Conservation (phyloP, 2,329 filamentous ascomycete species). For the Fusarium floridanum region DNA sequence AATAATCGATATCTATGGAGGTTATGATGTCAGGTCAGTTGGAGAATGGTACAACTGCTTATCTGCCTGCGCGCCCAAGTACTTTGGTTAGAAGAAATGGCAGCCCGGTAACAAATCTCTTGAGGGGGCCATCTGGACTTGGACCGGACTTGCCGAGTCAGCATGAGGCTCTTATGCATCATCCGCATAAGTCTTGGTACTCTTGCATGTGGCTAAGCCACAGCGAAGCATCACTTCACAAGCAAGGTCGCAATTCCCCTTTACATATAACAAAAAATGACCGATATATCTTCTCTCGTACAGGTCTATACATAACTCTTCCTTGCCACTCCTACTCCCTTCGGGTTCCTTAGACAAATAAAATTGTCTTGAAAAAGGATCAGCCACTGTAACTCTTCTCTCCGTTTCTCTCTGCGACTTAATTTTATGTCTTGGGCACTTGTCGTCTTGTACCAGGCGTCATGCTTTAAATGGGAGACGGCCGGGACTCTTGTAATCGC, state of each 20-base stretch:
- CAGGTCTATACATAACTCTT: neutral
- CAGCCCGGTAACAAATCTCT: neutral
- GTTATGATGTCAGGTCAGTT: neutral
- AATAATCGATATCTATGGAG: neutral
- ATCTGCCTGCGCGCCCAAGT: neutral
- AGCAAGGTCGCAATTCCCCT: neutral
- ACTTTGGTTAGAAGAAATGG: neutral
- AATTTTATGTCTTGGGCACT: too few species aligned
- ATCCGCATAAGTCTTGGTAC: neutral
- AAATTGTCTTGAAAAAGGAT: neutral
- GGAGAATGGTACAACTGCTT: neutral
- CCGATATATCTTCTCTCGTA: neutral
- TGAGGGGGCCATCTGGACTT: neutral
- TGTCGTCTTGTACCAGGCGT: too few species aligned
- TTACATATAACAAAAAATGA: neutral
- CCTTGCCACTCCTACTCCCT: neutral
- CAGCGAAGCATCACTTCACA: neutral
- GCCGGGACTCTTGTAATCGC: too few species aligned
- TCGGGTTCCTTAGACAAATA: neutral
- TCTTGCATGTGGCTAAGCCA: neutral
- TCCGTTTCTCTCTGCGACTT: too few species aligned
- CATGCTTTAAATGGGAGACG: too few species aligned
- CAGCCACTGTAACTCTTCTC: rapidly evolving
- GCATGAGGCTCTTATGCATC: neutral
- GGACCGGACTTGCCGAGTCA: neutral